Evolutionary conservation across 805 yeast genomes (phyloP).

Genomic region (Ogataea pilisensis): DNA sequence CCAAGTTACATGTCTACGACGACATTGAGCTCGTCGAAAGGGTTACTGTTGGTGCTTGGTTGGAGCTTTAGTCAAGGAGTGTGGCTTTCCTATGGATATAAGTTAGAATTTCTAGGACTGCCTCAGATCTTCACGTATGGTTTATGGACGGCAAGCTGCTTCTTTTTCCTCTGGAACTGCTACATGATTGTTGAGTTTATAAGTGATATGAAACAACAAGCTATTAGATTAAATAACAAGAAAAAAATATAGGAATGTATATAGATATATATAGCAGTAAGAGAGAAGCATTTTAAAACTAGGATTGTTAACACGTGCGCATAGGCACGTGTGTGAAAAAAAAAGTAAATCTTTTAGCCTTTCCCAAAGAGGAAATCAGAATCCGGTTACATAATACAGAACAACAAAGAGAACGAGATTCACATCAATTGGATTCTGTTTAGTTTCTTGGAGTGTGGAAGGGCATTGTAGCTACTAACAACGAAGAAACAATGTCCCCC

Average conservation of each 20-base stretch:
- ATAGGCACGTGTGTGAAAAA: too few relatives aligned
- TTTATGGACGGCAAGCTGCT: constrained; percentile 21
- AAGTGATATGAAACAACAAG: constrained; percentile 12
- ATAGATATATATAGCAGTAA: too few relatives aligned
- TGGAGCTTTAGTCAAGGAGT: constrained; percentile 73
- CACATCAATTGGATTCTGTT: too few relatives aligned
- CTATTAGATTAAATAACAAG: constrained; percentile 3
- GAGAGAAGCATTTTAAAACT: too few relatives aligned
- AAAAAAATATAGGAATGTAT: not conserved
- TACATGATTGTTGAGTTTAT: constrained; percentile 18
- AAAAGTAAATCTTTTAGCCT: too few relatives aligned
- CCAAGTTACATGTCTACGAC: constrained; percentile 66
- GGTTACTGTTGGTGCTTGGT: constrained; percentile 37
- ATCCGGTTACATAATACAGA: too few relatives aligned
- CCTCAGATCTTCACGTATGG: constrained; percentile 27
- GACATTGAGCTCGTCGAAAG: constrained; percentile 33
- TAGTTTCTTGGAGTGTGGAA: too few relatives aligned
- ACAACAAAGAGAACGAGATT: too few relatives aligned
- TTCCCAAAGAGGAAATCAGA: too few relatives aligned
- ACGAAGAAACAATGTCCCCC: too few relatives aligned
- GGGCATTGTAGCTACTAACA: too few relatives aligned
- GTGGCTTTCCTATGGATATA: constrained; percentile 79
- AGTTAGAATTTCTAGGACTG: constrained; percentile 73
- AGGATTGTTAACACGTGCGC: too few relatives aligned
- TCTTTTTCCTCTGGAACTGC: constrained; percentile 26